Evolutionary conservation across 2,329 filamentous ascomycete genomes (phyloP), one percentile per base, ranked within the genome.

Genomic region (Gaeumannomyces tritici): DNA sequence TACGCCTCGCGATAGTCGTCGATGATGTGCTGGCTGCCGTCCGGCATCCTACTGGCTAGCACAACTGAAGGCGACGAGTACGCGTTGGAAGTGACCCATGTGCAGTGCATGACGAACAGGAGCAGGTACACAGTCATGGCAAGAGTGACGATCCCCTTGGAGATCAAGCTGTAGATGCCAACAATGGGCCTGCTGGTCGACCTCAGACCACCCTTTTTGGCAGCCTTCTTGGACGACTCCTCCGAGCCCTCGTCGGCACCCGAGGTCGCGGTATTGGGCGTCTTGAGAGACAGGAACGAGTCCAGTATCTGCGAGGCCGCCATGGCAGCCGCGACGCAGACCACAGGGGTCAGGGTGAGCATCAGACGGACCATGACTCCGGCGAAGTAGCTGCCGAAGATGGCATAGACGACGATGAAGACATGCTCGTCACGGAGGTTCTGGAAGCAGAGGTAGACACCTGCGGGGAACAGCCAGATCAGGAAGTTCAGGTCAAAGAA

Each of bases 311-410:
- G 86, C 24, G 95, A 98, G 55, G 92, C 79, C 21, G 91, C 91
- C 70, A 99, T 86, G 57, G 93, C 95, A 62, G 93, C 91, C 55
- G 95, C 89, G 67, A 97, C 91, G 75, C 95, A 99, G 60, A 99
- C 95, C 67, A 99, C 89, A 1, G 95, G 95, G 1, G 95, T 99
- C 68, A 99, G 80, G 0, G 95, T 99, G 65, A 99, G 85, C 95
- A 99, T 99, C 70, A 99, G 81, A 78, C 95, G 92, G 65, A 99
- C 95, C 95, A 99, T 99, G 77, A 99, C 96, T 73, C 95, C 95
- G 28, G 96, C 91, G 71, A 99, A 99, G 81, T 99, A 99, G 77
- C 91, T 97, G 67, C 91, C 91, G 66, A 98, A 89, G 57, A 99
- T 86, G n/a, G 93, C 87, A 73, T 99, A 99, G 68, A 98, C 96